Evolutionary conservation across 441 rosid genomes (phyloP), one percentile per base, ranked within the genome.

Genomic region (Lagerstroemia fauriei): DNA sequence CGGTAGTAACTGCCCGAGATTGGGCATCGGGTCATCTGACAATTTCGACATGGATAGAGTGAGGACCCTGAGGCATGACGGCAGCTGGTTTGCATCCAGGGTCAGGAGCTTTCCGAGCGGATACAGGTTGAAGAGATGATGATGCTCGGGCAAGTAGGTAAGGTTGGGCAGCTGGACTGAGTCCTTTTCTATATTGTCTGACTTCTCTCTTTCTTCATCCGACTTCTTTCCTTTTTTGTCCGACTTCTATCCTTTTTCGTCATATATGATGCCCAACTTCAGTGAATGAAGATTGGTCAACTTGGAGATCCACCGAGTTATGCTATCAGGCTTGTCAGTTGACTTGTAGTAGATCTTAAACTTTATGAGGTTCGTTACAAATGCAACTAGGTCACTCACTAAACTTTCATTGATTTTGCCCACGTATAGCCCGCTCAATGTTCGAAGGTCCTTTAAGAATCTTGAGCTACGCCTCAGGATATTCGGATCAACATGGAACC

Each of bases 261-360:
- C 44, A 38, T 2, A 38, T 38, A 38, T 38, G 6, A 2, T 38
- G 44, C 44, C 44, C 44, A 38, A 38, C 76, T 73, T 73, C 27
- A 73, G 29, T 4, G 76, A 73, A n/a, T 73, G 76, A 41, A 73
- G 76, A 41, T 73, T 73, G 4, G 76, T 73, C 51, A 73, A 32
- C 34, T 1, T 46, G 56, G 34, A 47, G 22, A 47, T 10, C 77
- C 51, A 74, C 8, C 32, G 44, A 8, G 32, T 31, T 47, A 46
- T 46, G 13, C 32, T 51, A 3, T 74, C 22, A 1, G 11, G 57
- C 31, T 74, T 8, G 7, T 10, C 32, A 4, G 34, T 13, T 10
- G 1, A 22, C 16, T 74, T 18, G 77, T 25, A 46, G 32, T 46
- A 10, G 77, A 74, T 74, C 57, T 38, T 38, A 4, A 47, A 20